Conservation (phyloP, 371 early-diverging fungal genomes). For the Mucor sp. region DNA sequence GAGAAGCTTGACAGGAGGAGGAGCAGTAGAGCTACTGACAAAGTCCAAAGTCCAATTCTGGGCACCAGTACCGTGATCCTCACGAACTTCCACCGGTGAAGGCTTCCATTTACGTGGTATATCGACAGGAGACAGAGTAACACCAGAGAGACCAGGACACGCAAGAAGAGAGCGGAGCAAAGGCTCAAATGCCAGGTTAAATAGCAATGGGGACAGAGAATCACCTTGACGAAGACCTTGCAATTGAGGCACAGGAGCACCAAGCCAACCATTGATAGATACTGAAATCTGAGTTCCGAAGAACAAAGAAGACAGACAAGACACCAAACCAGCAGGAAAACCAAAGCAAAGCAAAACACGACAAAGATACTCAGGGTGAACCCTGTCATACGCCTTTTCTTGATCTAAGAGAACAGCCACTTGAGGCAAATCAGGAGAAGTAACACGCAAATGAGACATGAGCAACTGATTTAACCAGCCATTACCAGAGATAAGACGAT, state of each 20-base stretch:
- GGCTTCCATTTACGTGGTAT: background rate
- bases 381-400: constrained; percentile 19
- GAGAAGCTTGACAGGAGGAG: no score
- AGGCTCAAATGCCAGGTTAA: no score
- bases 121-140: background rate
- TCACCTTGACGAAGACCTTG: constrained; percentile 28
- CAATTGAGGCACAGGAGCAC: constrained; percentile 4
- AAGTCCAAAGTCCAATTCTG: no score
- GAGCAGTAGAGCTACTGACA: no score
- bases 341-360: constrained; percentile 1
- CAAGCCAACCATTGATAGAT: no score
- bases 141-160: background rate
- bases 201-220: constrained; percentile 21
- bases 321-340: constrained; percentile 4
- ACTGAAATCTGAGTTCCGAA: constrained; percentile 1
- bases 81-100: no score
- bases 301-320: background rate
- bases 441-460: constrained; percentile 9
- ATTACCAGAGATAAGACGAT: constrained; percentile 24
- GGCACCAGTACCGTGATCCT: no score
- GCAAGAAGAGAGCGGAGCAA: constrained; percentile 13
- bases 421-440: background rate
- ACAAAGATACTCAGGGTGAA: constrained; percentile 24
- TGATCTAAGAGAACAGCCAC: background rate
- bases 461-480: constrained; percentile 13